Percentiles rank a stretch among this genome's conserved stretches.
Evolutionary conservation across 129 eudicot species (phyloP).

Genomic region (Solidago caesia): DNA sequence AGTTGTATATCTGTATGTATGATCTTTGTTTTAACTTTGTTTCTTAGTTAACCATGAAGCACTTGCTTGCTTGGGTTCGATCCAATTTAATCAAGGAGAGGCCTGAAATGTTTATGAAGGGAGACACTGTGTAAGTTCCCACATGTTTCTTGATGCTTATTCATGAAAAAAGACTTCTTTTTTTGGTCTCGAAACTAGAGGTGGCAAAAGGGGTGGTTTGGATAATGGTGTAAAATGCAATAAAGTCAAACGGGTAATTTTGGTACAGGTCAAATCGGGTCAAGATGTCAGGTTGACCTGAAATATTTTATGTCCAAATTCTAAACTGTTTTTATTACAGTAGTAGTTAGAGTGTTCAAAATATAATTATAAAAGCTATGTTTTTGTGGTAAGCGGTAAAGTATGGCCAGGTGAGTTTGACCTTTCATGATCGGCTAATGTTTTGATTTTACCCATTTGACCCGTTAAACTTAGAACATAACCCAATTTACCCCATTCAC

Average conservation of each 20-base stretch:
- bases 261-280: no score
- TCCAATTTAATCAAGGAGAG: slow-evolving; percentile 87
- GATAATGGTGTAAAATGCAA: no score
- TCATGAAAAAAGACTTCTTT: background rate
- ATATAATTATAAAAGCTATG: no score
- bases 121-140: slow-evolving; percentile 81
- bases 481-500: background rate
- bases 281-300: no score
- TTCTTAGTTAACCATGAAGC: slow-evolving; percentile 80
- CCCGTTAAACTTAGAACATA: background rate
- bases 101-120: slow-evolving; percentile 98
- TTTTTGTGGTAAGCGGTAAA: no score
- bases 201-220: background rate
- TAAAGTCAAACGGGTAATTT: no score
- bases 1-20: background rate
- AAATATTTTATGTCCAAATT: no score
- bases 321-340: no score
- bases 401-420: no score
- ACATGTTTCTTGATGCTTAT: slow-evolving; percentile 7
- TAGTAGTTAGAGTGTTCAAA: no score
- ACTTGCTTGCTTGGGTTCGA: slow-evolving; percentile 80
- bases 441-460: background rate
- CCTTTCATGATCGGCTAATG: background rate
- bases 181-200: background rate
- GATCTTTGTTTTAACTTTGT: background rate